Base-by-base conservation (phyloP, 1,284 basidiomycete species). In the Moesziomyces globuligerus region DNA sequence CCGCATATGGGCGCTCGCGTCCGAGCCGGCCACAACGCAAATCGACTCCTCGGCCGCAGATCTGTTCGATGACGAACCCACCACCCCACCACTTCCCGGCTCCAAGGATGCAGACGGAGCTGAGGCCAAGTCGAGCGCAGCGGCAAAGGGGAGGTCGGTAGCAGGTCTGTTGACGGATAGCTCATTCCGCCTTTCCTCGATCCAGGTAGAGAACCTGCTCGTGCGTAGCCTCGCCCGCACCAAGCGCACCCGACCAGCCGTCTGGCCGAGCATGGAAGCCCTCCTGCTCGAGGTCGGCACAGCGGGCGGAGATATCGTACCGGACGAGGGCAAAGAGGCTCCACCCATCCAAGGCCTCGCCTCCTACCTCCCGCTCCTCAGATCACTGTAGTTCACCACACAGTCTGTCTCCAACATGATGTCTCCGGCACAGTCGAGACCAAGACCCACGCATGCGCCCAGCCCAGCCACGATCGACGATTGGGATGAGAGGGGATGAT, bases 41-140 rank as follows among this genome's bases (percentile, higher is more conserved):
- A 15, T n/a, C n/a, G 32, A 34, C 32, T 17, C 34, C 6, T 38
- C 20, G 13, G 62, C 32, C 36, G 51, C 29, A 25, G 60, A 55
- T 21, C 20, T 66, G 28, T 66, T 66, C 38, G 62, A 66, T 42
- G 62, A 66, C 39, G 62, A 54, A 24, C 62, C 62, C 1, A 44
- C 56, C 0, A 59, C 62, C 0, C 62, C 56, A 13, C 62, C 55
- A 10, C 44, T 55, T 13, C 47, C 62, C 21, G 18, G 32, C 23
- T 23, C 46, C 38, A 24, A 34, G 15, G 32, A 34, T 15, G 32
- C 32, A 6, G 32, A 13, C 10, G 13, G 4, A 2, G 32, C 17
- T 17, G 32, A 6, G 17, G 15, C 4, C 32, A 13, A 34, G 13
- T 17, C 10, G 15, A 6, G 32, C 32, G n/a, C n/a, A n/a, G n/a